phyloP scores from a whole-genome alignment of 768 basidiomycete genomes.

The Cystofilobasidium capitatum region DNA sequence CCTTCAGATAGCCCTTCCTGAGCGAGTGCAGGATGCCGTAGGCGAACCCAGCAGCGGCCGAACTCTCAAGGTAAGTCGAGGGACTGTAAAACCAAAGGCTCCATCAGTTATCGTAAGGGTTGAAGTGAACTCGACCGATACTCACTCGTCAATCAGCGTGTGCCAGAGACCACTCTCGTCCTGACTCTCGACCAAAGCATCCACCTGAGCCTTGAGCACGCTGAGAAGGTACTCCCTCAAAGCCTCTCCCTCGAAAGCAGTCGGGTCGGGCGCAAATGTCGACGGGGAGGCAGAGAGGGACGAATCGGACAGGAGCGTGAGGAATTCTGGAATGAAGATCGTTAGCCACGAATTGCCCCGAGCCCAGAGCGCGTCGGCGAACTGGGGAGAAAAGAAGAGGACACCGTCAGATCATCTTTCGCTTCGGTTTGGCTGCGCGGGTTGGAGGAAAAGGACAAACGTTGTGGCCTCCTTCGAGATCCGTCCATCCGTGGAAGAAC shows the following conservation, averaged over 20 bases:
- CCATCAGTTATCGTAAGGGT: neutral
- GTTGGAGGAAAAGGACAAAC: neutral
- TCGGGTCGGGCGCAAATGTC: constrained; percentile 39
- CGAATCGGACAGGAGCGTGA: constrained; percentile 15
- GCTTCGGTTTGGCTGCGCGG: neutral
- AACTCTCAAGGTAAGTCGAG: constrained; percentile 31
- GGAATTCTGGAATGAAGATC: constrained; percentile 27
- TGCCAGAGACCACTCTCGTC: constrained; percentile 50
- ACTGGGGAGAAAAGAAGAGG: constrained; percentile 31
- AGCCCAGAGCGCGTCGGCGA: constrained; percentile 48
- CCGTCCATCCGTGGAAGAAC: constrained; percentile 46
- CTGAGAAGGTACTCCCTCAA: constrained; percentile 42
- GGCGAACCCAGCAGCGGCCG: constrained; percentile 47
- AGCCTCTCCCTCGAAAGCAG: constrained; percentile 26
- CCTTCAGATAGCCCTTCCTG: constrained; percentile 44
- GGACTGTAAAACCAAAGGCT: neutral
- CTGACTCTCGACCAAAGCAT: constrained; percentile 46
- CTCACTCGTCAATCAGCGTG: constrained; percentile 48
- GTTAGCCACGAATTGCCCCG: constrained; percentile 53
- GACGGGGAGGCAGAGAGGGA: constrained; percentile 8
- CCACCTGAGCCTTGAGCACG: constrained; percentile 45
- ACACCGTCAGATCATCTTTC: neutral
- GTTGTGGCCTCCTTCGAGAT: constrained; percentile 15
- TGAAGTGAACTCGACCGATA: neutral
- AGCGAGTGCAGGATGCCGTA: constrained; percentile 46